Evolutionary conservation across 352 stramenopile genomes (phyloP).

Genomic region (Globisporangium nagaii): DNA sequence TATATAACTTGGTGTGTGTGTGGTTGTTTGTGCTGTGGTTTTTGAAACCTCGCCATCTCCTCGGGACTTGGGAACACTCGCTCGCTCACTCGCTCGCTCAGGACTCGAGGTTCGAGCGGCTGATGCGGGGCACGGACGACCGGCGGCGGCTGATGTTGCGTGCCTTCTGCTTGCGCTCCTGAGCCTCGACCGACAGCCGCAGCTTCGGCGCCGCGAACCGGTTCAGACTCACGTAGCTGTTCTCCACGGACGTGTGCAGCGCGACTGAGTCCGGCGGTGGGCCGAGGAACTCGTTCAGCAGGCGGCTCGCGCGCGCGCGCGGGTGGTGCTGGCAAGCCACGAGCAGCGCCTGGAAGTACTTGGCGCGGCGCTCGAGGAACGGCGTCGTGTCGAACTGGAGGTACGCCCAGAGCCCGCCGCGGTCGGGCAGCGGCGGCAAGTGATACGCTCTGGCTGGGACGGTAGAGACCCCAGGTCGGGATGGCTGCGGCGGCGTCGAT

Average conservation of each 20-base stretch:
- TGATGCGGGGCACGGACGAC: conserved; percentile 21
- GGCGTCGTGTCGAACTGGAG: conserved; percentile 58
- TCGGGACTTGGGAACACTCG: not conserved
- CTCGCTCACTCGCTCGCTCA: not conserved
- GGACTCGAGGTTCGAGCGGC: not conserved
- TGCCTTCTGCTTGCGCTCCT: conserved; percentile 70
- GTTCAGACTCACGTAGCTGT: conserved; percentile 75
- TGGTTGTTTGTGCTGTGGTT: too few relatives aligned
- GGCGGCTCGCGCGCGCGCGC: conserved; percentile 34
- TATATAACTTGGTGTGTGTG: conserved; percentile 5
- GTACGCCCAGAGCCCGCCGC: conserved; percentile 69
- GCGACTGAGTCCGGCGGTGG: conserved; percentile 54
- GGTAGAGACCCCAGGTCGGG: not conserved
- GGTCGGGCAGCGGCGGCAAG: conserved; percentile 57
- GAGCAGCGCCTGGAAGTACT: conserved; percentile 68
- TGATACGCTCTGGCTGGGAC: not conserved
- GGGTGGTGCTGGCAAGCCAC: conserved; percentile 43
- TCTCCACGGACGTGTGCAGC: conserved; percentile 48
- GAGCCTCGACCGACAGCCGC: conserved; percentile 60
- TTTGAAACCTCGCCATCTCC: not conserved
- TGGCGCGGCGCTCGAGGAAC: conserved; percentile 51
- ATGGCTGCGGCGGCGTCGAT: not conserved
- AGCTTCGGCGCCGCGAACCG: conserved; percentile 68
- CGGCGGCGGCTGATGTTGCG: conserved; percentile 51
- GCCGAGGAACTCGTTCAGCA: conserved; percentile 69